Percentiles rank a stretch among this genome's conserved stretches.
These are phyloP conservation scores for Pisolithus thermaeus DNA, from an alignment of 1,284 basidiomycete species.

Conservation along the genomic window DNA sequence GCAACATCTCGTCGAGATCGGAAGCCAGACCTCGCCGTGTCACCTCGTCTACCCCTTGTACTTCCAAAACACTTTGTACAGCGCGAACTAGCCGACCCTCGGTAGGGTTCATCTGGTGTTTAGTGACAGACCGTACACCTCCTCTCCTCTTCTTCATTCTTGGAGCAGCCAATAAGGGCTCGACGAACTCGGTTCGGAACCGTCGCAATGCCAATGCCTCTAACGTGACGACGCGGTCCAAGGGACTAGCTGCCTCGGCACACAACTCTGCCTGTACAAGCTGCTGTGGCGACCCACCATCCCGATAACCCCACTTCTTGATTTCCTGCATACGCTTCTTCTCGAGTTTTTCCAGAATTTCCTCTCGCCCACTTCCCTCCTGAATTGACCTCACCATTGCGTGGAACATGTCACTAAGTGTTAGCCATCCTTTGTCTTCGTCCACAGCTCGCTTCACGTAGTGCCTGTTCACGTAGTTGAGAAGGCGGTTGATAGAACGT, in stretches of 20 bases:
- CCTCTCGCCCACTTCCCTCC: constrained; percentile 49
- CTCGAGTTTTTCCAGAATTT: constrained; percentile 48
- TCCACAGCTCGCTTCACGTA: constrained; percentile 71
- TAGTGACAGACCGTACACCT: constrained; percentile 18
- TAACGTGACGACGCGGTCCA: constrained; percentile 60
- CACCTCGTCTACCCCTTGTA: constrained; percentile 40
- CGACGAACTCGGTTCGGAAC: constrained; percentile 65
- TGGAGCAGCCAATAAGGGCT: constrained; percentile 60
- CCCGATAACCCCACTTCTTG: constrained; percentile 62
- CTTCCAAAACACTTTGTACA: constrained; percentile 57
- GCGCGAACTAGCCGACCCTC: constrained; percentile 63
- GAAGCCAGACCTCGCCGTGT: constrained; percentile 41
- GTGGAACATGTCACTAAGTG: constrained; percentile 58
- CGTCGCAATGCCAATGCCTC: constrained; percentile 58
- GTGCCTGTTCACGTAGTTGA: constrained; percentile 75
- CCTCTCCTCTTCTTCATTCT: constrained; percentile 46
- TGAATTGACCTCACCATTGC: constrained; percentile 51
- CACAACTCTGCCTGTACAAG: constrained; percentile 55
- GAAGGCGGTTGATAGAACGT: constrained; percentile 58
- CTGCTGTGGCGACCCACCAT: constrained; percentile 42
- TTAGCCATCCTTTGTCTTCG: constrained; percentile 72
- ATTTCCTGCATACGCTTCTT: constrained; percentile 57
- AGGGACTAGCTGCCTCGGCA: constrained; percentile 65
- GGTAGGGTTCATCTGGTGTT: constrained; percentile 38
- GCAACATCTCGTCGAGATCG: constrained; percentile 47